Evolutionary conservation across 202 grass and related monocot genomes (phyloP), one percentile per base, ranked within the genome.

Genomic region (Schoenoplectus tabernaemontani): DNA sequence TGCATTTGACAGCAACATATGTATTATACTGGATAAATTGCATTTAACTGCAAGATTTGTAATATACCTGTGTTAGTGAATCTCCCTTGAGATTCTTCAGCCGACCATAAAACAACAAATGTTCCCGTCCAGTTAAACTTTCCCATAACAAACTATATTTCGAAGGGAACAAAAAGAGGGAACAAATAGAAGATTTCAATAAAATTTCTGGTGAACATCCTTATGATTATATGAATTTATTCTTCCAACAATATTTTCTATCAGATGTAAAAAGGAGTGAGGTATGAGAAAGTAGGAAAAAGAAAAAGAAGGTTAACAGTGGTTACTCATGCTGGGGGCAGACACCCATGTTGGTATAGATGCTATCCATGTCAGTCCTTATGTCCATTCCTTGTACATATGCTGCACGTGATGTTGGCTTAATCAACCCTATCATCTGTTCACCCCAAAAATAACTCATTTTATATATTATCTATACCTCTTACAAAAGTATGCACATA

Each of bases 311-410:
- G 57, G 68, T 62, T 48, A 69, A 68, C 22, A 17, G 80, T 84
- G 54, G 79, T 16, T 91, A 97, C 93, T 93, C 89, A 82, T 97
- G 93, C 43, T 97, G 93, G n/a, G 91, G 93, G 62, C 93, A 97
- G 46, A 97, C 93, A 39, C 93, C 93, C 91, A 97, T 91, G 78
- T 82, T 93, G 54, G 83, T 82, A 64, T 93, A 91, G 79, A 97
- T 93, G 0, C 58, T 80, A 81, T 87, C 72, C 89, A n/a, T n/a
- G n/a, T n/a, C n/a, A n/a, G n/a, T n/a, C n/a, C n/a, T n/a, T n/a
- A n/a, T n/a, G n/a, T n/a, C 89, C 89, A 91, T 86, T 81, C 89
- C 91, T 51, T 93, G 87, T 36, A 97, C 61, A 85, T 91, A 97
- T 30, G 91, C 91, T 15, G 82, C 82, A 24, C 93, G 91, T 65